Percentiles rank a stretch among this genome's conserved stretches.
phyloP scores from a whole-genome alignment of 1,139 yeast species.

The Hansenula sp. region DNA sequence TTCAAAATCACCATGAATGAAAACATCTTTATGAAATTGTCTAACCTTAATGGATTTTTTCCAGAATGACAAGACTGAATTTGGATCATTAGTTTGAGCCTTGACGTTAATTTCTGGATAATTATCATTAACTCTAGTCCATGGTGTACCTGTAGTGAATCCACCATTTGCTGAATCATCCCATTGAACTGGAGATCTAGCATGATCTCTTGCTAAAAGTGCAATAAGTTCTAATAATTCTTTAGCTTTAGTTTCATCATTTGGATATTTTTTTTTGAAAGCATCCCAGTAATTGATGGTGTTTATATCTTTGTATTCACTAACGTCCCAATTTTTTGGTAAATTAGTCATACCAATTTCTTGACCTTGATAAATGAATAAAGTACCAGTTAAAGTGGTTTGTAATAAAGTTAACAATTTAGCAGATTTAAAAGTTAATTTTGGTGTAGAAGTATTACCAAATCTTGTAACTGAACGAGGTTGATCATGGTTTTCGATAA shows the following conservation, averaged over 20 bases:
- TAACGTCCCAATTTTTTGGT: conserved; percentile 40
- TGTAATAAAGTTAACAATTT: conserved; percentile 46
- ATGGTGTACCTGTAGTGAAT: conserved; percentile 45
- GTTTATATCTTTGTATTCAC: conserved; percentile 48
- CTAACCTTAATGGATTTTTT: conserved; percentile 38
- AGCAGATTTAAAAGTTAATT: conserved; percentile 29
- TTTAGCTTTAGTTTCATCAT: conserved; percentile 28
- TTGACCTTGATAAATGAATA: conserved; percentile 57
- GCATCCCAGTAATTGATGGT: conserved; percentile 39
- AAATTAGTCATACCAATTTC: conserved; percentile 55
- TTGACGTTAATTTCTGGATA: conserved; percentile 46
- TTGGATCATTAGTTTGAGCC: conserved; percentile 40
- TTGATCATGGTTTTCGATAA: conserved; percentile 57
- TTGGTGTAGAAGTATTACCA: conserved; percentile 37
- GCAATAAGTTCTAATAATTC: conserved; percentile 32
- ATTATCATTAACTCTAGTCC: conserved; percentile 52
- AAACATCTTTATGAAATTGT: conserved; percentile 38
- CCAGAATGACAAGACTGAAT: conserved; percentile 46
- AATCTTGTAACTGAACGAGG: conserved; percentile 50
- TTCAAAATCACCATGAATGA: conserved; percentile 45
- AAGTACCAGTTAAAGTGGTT: conserved; percentile 48
- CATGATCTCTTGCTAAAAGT: conserved; percentile 46
- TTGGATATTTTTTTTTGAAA: conserved; percentile 30
- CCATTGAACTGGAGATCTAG: conserved; percentile 63
- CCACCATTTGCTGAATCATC: conserved; percentile 41